phyloP scores from a whole-genome alignment of 148 eudicot species.

The Chenopodium quinoa region DNA sequence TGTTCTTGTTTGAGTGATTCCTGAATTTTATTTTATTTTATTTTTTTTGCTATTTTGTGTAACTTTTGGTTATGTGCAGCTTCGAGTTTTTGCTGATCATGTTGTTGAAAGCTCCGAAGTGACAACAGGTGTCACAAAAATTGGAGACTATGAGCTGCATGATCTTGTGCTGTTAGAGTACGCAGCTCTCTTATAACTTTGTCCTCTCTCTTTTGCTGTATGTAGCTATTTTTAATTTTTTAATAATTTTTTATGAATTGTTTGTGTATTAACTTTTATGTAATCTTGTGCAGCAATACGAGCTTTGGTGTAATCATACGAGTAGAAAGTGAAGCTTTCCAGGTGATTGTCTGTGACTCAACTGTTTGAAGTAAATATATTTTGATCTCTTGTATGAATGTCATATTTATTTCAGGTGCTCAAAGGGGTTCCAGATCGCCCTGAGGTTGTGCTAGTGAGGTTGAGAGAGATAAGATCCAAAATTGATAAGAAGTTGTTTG shows the following conservation, averaged over 20 bases:
- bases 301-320: conserved; percentile 95
- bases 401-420: conserved; percentile 55
- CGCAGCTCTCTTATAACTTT: conserved; percentile 25
- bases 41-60: neutral
- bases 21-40: neutral
- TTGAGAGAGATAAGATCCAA: conserved; percentile 84
- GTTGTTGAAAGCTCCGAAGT: conserved; percentile 98
- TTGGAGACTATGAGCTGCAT: conserved; percentile 96
- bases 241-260: too few species aligned
- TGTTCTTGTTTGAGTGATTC: neutral
- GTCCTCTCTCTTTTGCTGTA: neutral
- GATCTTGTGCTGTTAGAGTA: conserved; percentile 96
- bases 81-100: conserved; percentile 93
- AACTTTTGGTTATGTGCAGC: conserved; percentile 34
- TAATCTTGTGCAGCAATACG: conserved; percentile 58
- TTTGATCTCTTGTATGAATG: conserved; percentile 15
- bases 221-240: neutral
- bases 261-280: neutral
- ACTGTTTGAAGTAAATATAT: conserved; percentile 4
- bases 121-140: conserved; percentile 83
- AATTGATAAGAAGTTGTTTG: conserved; percentile 54
- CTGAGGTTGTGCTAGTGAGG: conserved; percentile 84
- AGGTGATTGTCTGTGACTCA: conserved; percentile 43
- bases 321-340: conserved; percentile 97
- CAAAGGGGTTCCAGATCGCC: conserved; percentile 88